These are phyloP conservation scores for Pelargonium fulgidum DNA, from an alignment of 441 rosid genomes.

Conservation along the genomic window DNA sequence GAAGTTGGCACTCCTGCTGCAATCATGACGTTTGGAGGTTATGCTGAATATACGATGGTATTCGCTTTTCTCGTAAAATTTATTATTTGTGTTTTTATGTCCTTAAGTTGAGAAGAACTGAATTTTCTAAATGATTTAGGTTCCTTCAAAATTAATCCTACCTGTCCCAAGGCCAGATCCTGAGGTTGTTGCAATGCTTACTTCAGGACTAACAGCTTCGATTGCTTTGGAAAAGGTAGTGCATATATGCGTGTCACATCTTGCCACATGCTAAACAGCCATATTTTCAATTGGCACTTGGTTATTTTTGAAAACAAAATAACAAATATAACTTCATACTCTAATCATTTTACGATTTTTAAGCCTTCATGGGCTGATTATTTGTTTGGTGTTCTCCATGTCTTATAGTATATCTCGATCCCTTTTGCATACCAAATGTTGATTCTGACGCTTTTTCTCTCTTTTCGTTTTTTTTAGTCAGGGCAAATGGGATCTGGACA, in stretches of 20 bases:
- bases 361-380: neutral
- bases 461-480: conserved; percentile 38
- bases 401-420: neutral
- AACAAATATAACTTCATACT: neutral
- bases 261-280: neutral
- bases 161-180: conserved; percentile 93
- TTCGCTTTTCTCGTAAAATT: no score
- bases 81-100: no score
- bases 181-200: conserved; percentile 97
- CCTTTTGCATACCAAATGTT: conserved; percentile 14
- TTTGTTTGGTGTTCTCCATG: neutral
- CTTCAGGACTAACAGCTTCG: conserved; percentile 95
- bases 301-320: neutral
- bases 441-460: conserved; percentile 16
- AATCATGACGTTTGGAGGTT: conserved; percentile 81
- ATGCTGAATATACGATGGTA: conserved; percentile 75
- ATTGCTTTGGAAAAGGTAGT: conserved; percentile 86
- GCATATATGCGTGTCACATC: neutral
- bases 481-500: conserved; percentile 82
- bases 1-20: conserved; percentile 96
- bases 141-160: conserved; percentile 67
- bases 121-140: conserved; percentile 56
- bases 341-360: neutral
- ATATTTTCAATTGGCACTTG: neutral
- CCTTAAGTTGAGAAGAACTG: no score